Conservation (phyloP, 2,329 filamentous ascomycete genomes). For the Scolecobasidium constrictum region DNA sequence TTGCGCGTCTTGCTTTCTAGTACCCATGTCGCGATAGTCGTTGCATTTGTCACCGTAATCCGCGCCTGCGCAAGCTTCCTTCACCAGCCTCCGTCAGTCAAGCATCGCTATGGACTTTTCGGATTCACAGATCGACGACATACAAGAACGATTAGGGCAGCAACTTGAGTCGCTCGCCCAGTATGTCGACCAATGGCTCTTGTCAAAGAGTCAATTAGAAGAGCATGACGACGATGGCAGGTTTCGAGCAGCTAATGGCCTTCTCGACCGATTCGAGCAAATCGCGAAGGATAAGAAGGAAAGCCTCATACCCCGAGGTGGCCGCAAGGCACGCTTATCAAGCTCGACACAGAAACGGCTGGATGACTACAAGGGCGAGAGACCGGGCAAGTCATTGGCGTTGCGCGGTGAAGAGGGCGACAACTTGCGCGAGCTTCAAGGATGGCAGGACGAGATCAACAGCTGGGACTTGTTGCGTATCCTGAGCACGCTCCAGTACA, state of each 20-base stretch:
- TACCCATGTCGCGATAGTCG: too few species aligned
- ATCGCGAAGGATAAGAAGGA: constrained; percentile 1
- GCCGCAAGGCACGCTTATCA: neutral
- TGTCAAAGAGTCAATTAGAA: neutral
- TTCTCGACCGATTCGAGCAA: constrained; percentile 24
- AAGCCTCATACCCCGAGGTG: neutral
- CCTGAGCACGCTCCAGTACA: constrained; percentile 50
- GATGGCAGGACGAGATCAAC: constrained; percentile 73
- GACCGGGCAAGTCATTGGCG: neutral
- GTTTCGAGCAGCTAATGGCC: constrained; percentile 43
- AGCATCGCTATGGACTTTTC: constrained; percentile 26
- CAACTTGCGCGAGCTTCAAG: constrained; percentile 1
- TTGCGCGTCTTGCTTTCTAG: too few species aligned
- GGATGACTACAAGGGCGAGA: neutral
- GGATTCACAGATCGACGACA: constrained; percentile 50
- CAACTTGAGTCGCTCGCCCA: constrained; percentile 77
- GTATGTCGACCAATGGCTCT: constrained; percentile 3
- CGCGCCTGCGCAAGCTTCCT: too few species aligned
- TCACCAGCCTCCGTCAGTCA: too few species aligned
- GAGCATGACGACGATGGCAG: constrained; percentile 3
- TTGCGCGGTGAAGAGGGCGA: neutral
- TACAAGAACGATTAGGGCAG: constrained; percentile 58
- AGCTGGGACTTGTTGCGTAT: constrained; percentile 81
- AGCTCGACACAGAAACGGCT: neutral
- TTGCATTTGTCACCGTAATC: too few species aligned